phyloP scores from a whole-genome alignment of 2,329 filamentous ascomycete genomes.

The Neofusicoccum ribis region DNA sequence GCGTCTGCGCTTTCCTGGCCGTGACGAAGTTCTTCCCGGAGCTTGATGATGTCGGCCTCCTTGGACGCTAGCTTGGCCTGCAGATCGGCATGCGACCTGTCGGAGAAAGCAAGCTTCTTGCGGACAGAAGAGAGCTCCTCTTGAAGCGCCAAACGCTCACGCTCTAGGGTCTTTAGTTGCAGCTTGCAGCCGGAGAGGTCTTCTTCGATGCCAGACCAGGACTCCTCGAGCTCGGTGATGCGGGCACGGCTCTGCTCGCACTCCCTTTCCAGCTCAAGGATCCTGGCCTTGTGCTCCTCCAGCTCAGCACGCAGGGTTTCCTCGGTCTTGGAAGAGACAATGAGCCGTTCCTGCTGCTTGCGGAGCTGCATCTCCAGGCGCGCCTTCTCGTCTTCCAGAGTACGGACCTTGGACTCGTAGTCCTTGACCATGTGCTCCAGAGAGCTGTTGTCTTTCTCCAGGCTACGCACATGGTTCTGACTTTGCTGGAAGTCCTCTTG shows the following conservation, averaged over 20 bases:
- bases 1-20: conserved; percentile 11
- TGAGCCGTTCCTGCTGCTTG: conserved; percentile 28
- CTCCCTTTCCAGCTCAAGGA: conserved; percentile 29
- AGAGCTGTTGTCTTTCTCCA: conserved; percentile 29
- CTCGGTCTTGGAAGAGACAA: conserved; percentile 25
- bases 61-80: conserved; percentile 23
- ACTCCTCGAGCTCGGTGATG: conserved; percentile 29
- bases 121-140: conserved; percentile 25
- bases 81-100: conserved; percentile 23
- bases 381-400: conserved; percentile 31
- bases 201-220: conserved; percentile 30
- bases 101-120: conserved; percentile 26
- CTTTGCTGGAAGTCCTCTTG: conserved; percentile 21
- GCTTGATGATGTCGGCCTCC: conserved; percentile 7
- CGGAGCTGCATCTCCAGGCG: conserved; percentile 28
- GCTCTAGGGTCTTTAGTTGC: conserved; percentile 29
- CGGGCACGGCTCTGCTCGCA: conserved; percentile 23
- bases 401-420: conserved; percentile 32
- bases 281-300: conserved; percentile 27
- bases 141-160: conserved; percentile 26
- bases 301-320: conserved; percentile 25
- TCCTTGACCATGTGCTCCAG: conserved; percentile 28
- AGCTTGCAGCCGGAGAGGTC: conserved; percentile 24
- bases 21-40: conserved; percentile 1
- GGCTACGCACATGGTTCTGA: conserved; percentile 25